Base-by-base conservation (phyloP, 2,329 filamentous ascomycete species). In the Arthrobotrys entomopaga region DNA sequence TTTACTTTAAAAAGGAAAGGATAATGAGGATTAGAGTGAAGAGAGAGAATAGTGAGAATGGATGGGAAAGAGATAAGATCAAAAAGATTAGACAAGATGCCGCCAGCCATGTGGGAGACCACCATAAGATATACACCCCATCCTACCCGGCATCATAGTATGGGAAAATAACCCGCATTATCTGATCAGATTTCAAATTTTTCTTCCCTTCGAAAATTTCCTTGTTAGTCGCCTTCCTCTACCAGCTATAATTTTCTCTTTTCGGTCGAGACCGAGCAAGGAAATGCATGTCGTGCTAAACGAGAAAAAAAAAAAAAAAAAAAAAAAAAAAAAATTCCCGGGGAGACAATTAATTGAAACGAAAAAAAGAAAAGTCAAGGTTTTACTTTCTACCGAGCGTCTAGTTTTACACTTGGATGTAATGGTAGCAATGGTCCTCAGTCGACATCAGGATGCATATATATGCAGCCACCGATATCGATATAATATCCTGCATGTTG, bases 121-220 rank as follows among this genome's bases (percentile, higher is more conserved):
- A 59, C 66, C 34, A 43, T 43, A 64, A 64, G 66, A 71, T 71
- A 71, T 71, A 71, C n/a, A n/a, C n/a, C 65, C 57, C 65, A 63
- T 70, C 15, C 22, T 57, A 29, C 43, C 42, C 46, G 56, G 43
- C 29, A 13, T n/a, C 38, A 43, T 22, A 19, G 46, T 11, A 50
- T 50, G n/a, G 64, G 46, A 42, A 52, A 13, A 13, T 20, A 22
- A 26, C 34, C n/a, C 52, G 24, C 56, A 61, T 69, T 22, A 60
- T 61, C 56, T 46, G 50, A 29, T 53, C 59, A n/a, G n/a, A n/a
- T 65, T 29, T 16, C 26, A 58, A 40, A 40, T 42, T 43, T 10
- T 43, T 29, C 22, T 11, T 34, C 10, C 29, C 29, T 34, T 34
- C n/a, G n/a, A n/a, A n/a, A n/a, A n/a, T n/a, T n/a, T n/a, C n/a